Evolutionary conservation across 768 basidiomycete genomes (phyloP), one percentile per base, ranked within the genome.

Genomic region (Termitomyces sp.): DNA sequence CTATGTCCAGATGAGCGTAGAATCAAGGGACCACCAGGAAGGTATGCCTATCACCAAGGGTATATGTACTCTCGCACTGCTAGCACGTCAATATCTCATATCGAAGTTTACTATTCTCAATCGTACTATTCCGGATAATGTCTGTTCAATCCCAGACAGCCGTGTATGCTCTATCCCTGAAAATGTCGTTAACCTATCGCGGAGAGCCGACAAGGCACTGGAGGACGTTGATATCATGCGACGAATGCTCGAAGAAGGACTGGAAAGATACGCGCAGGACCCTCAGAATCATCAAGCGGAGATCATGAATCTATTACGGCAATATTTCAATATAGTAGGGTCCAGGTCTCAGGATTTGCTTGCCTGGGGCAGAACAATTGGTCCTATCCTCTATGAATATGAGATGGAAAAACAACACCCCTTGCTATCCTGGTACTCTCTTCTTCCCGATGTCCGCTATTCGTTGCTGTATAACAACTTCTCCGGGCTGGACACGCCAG

Each of bases 371-470:
- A 43, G 16, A 34, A 23, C 12, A 16, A 49, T 49, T 17, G 47
- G 47, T 19, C 47, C 21, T 4, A 10, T 35, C 16, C 47, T 49
- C 32, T 49, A 35, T 12, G 40, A 56, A 43, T 42, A 34, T 34
- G 55, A 50, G 11, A 16, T n/a, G 14, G 2, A 21, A 17, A 49
- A 43, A 17, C 55, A 56, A 3, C 47, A 56, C 3, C 21, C 39
- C 3, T 23, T 56, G 8, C 32, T 56, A 17, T 49, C 30, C 1
- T 50, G 55, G 55, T 56, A 49, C 21, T 42, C 40, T 35, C 30
- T 56, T 23, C 55, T 56, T 41, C 55, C 55, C 19, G 44, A 56
- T 8, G 27, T 42, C 10, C 23, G 30, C 16, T n/a, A 50, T 34
- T 50, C 23, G 11, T 10, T 56, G 32, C 2, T 2, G 4, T 56